phyloP scores from a whole-genome alignment of 2,329 filamentous ascomycete genomes.

The Colletotrichum sp. region DNA sequence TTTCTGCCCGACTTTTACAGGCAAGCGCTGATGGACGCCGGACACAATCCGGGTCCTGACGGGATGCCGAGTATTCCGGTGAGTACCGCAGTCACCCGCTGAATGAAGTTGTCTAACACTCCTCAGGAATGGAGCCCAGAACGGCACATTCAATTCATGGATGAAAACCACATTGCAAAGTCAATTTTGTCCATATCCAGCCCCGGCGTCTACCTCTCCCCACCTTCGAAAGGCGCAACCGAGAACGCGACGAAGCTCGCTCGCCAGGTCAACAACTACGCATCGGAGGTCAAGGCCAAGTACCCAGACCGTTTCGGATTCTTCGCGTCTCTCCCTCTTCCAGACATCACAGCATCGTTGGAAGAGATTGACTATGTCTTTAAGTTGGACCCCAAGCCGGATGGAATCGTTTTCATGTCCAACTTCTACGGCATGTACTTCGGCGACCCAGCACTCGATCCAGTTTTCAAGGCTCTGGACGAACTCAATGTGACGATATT shows the following conservation, averaged over 20 bases:
- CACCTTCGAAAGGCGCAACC: conserved; percentile 24
- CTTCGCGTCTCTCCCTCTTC: conserved; percentile 59
- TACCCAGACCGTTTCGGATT: conserved; percentile 43
- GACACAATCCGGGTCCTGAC: conserved; percentile 27
- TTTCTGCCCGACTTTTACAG: conserved; percentile 28
- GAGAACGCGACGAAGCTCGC: conserved; percentile 35
- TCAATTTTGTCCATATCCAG: conserved; percentile 27
- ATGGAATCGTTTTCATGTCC: conserved; percentile 56
- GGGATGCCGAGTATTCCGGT: conserved; percentile 30
- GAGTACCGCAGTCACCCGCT: neutral
- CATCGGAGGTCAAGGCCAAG: conserved; percentile 20
- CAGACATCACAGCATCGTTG: conserved; percentile 50
- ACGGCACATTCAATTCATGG: conserved; percentile 26
- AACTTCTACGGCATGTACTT: conserved; percentile 59
- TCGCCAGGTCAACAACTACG: conserved; percentile 25
- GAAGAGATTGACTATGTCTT: conserved; percentile 50
- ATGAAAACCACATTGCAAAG: conserved; percentile 23
- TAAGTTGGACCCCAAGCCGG: conserved; percentile 41
- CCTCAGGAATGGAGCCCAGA: neutral
- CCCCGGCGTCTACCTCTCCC: conserved; percentile 27
- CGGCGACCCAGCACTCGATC: conserved; percentile 48
- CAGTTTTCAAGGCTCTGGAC: conserved; percentile 54
- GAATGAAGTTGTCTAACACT: neutral
- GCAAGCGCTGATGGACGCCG: conserved; percentile 24
- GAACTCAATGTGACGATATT: conserved; percentile 52